These are phyloP conservation scores for Mortierella hygrophila DNA, from an alignment of 192 early-diverging fungal species.

Conservation along the genomic window DNA sequence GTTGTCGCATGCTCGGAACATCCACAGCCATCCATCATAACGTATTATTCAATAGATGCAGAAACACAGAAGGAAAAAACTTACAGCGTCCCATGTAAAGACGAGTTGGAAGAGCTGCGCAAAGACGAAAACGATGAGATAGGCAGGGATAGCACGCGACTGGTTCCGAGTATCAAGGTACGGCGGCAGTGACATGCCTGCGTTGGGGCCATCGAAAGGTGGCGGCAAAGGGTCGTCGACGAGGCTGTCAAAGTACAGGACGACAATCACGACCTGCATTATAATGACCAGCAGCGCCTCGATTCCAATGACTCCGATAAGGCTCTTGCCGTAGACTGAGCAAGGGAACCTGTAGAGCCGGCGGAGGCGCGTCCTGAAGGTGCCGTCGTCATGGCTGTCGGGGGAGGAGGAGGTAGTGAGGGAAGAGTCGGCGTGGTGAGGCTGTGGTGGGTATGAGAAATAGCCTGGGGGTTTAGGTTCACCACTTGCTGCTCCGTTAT, in stretches of 20 bases:
- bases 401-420: not conserved
- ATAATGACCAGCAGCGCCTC: constrained; percentile 49
- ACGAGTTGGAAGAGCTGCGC: constrained; percentile 78
- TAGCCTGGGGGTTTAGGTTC: constrained; percentile 23
- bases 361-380: constrained; percentile 8
- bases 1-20: constrained; percentile 1
- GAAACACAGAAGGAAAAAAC: constrained; percentile 18
- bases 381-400: constrained; percentile 1
- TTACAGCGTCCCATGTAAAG: constrained; percentile 78
- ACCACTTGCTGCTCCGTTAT: not conserved
- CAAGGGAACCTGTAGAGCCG: constrained; percentile 32
- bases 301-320: constrained; percentile 25
- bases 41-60: not conserved
- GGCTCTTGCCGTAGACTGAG: constrained; percentile 33
- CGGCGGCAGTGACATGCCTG: not conserved
- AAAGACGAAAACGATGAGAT: constrained; percentile 79
- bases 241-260: constrained; percentile 27
- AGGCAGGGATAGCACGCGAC: constrained; percentile 69
- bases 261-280: constrained; percentile 42
- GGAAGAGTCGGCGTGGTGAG: not conserved
- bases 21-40: not conserved
- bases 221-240: not conserved
- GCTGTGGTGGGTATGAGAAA: constrained; percentile 42
- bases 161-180: constrained; percentile 32
- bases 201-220: not conserved